These are phyloP conservation scores for Fusarium dlaminii DNA, from an alignment of 2,329 filamentous ascomycete genomes.

Conservation along the genomic window DNA sequence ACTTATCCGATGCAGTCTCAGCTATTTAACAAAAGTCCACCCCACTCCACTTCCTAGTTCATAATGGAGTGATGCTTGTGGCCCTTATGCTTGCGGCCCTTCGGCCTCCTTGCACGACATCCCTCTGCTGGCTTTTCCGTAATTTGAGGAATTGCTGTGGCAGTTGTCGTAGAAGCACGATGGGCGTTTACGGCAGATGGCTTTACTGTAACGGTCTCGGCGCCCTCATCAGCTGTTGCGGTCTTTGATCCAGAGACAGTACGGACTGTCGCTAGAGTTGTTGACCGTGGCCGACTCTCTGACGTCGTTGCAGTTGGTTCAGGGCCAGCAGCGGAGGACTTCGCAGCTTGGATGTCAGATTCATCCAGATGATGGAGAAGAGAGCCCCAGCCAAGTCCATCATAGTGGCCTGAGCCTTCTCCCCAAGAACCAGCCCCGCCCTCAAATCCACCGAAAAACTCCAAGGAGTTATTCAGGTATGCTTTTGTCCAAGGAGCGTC, in stretches of 20 bases:
- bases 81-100: background rate
- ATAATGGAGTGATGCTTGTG: background rate
- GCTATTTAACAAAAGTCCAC: background rate
- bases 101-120: background rate
- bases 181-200: background rate
- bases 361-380: background rate
- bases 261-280: background rate
- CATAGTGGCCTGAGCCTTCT: background rate
- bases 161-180: background rate
- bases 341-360: background rate
- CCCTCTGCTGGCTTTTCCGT: background rate
- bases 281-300: background rate
- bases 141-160: background rate
- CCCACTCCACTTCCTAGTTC: background rate
- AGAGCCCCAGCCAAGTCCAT: conserved; percentile 1
- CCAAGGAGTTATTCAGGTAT: conserved; percentile 6
- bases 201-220: background rate
- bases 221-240: background rate
- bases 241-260: background rate
- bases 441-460: background rate
- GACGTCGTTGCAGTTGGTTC: background rate
- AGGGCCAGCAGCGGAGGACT: background rate
- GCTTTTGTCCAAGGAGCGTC: conserved; percentile 26
- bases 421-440: background rate
- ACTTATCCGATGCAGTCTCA: no score